Conservation (phyloP, 352 stramenopile species). For the Phytophthora podocarpi region DNA sequence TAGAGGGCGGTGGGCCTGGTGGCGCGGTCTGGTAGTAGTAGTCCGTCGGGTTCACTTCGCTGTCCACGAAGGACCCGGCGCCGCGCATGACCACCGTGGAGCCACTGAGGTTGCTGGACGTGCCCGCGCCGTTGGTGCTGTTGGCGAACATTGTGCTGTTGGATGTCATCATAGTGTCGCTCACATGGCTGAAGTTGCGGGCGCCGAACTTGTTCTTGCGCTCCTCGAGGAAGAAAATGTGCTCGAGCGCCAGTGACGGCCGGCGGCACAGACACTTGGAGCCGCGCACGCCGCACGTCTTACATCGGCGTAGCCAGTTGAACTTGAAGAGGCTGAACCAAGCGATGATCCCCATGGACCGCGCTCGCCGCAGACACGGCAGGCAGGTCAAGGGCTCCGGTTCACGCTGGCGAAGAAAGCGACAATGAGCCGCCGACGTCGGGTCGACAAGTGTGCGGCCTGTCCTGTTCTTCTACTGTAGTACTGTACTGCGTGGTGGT, state of each 20-base stretch:
- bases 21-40: conserved; percentile 24
- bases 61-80: conserved; percentile 38
- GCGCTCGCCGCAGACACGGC: no score
- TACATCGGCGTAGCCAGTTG: conserved; percentile 72
- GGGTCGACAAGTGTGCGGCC: neutral
- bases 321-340: conserved; percentile 73
- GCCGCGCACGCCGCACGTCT: conserved; percentile 59
- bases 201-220: conserved; percentile 81
- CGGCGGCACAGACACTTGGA: conserved; percentile 73
- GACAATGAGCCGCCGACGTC: conserved; percentile 19
- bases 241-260: conserved; percentile 73
- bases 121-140: conserved; percentile 13
- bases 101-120: conserved; percentile 24
- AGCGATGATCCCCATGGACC: conserved; percentile 58
- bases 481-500: neutral
- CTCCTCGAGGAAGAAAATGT: conserved; percentile 85
- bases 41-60: conserved; percentile 39
- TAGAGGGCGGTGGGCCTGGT: neutral
- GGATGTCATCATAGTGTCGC: conserved; percentile 66
- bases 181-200: conserved; percentile 83
- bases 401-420: conserved; percentile 15
- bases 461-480: conserved; percentile 1
- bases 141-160: conserved; percentile 41
- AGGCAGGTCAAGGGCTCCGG: neutral
- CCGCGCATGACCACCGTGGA: conserved; percentile 48